Base-by-base conservation (phyloP, 805 yeast species). In the Metschnikowia henanensis region DNA sequence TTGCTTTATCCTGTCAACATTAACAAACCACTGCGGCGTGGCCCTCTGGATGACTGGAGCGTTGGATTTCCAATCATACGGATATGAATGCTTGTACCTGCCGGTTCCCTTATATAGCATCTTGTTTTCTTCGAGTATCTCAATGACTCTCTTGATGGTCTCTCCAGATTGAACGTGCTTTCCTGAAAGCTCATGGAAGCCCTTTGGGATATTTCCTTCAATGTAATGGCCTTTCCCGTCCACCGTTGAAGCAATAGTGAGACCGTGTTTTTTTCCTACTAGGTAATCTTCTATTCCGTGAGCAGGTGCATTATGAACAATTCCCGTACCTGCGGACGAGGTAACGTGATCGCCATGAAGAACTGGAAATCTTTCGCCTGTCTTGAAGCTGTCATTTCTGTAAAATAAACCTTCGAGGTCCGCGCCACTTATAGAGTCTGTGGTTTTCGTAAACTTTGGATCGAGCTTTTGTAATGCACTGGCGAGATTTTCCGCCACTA, bases 261-360 rank as follows among this genome's bases (percentile, higher is more conserved):
- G 71, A 0, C 72, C 72, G 49, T 84, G 65, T 18, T 70, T 63
- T 45, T 76, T 62, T 26, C 96, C 92, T 28, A 84, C 73, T 6
- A 83, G 56, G 59, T 87, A 91, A 68, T 94, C 99, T 53, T 94
- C 99, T 55, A 82, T 79, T 56, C 99, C 99, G 61, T 94, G 99
- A 0, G 97, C 98, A 1, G 99, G 98, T 0, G 99, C 98, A 17
- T 89, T 86, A 60, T 94, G 99, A 1, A 94, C 99, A 12, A 94
- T 67, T 2, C 99, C 99, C 0, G 99, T 88, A 62, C 99, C 99
- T 0, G 94, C 81, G 1, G 76, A 53, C 45, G 78, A 77, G 0
- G 88, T 80, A 10, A 95, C 98, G 62, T 91, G 96, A 41, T 76
- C 79, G 5, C 94, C 97, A 45, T 80, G 83, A 3, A 92, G 49